These are phyloP conservation scores for Russula foetens DNA, from an alignment of 768 basidiomycete genomes.

Conservation along the genomic window DNA sequence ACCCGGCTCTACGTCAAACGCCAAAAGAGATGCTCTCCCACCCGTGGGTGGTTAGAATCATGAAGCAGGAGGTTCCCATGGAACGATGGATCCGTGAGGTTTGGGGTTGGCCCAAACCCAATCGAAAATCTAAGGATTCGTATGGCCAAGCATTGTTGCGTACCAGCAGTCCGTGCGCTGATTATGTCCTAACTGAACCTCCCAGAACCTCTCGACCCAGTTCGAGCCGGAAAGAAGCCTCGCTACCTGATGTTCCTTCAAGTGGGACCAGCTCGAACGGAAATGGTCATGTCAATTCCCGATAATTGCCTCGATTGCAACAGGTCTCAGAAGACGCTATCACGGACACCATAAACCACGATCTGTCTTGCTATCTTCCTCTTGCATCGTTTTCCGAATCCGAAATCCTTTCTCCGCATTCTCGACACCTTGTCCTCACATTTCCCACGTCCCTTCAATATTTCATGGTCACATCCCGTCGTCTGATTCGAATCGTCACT, in stretches of 20 bases:
- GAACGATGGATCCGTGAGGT: constrained; percentile 81
- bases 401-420: neutral
- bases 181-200: constrained; percentile 1
- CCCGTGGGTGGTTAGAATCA: constrained; percentile 70
- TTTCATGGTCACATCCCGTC: constrained; percentile 1
- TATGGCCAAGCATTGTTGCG: constrained; percentile 18
- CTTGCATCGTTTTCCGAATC: constrained; percentile 6
- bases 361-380: constrained; percentile 13
- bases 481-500: constrained; percentile 8
- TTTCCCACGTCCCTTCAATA: constrained; percentile 2
- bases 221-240: constrained; percentile 26
- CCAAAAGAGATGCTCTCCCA: constrained; percentile 80
- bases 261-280: neutral
- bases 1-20: constrained; percentile 57
- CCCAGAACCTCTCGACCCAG: constrained; percentile 25
- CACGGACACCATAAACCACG: constrained; percentile 7
- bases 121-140: constrained; percentile 25
- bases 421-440: constrained; percentile 8
- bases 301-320: constrained; percentile 13
- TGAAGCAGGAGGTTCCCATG: constrained; percentile 84
- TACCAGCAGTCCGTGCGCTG: constrained; percentile 9
- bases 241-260: neutral
- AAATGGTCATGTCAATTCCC: constrained; percentile 1
- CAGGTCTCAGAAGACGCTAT: neutral
- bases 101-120: constrained; percentile 64